phyloP scores from a whole-genome alignment of 129 eudicot genomes.

The Helianthus annuus region DNA sequence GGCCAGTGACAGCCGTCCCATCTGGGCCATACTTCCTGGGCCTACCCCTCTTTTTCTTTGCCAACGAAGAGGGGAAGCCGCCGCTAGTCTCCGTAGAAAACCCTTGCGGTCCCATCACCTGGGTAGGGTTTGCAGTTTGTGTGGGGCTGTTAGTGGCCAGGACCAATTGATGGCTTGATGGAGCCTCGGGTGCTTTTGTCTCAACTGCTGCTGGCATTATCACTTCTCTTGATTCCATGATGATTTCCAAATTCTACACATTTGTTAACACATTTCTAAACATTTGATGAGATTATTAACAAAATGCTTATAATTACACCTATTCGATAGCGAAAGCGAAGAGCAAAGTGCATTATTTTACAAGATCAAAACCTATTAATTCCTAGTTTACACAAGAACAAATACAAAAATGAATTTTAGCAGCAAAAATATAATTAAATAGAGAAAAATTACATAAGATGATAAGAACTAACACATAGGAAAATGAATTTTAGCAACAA shows the following conservation, averaged over 20 bases:
- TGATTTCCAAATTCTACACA: constrained; percentile 17
- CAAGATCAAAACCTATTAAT: not conserved
- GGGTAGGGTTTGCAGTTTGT: constrained; percentile 18
- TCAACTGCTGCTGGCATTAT: constrained; percentile 46
- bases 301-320: too few species aligned
- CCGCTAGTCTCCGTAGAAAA: constrained; percentile 27
- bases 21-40: constrained; percentile 76
- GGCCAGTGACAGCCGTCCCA: constrained; percentile 34
- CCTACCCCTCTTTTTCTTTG: constrained; percentile 82
- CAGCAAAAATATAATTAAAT: not conserved
- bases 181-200: constrained; percentile 42
- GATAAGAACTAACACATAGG: not conserved
- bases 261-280: too few species aligned
- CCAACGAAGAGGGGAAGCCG: constrained; percentile 32
- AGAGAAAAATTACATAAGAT: not conserved
- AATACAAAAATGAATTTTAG: not conserved
- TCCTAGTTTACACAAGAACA: not conserved
- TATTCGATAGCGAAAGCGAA: too few species aligned
- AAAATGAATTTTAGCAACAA: not conserved
- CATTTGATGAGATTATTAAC: too few species aligned
- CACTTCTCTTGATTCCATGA: constrained; percentile 60
- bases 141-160: constrained; percentile 41
- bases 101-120: constrained; percentile 17
- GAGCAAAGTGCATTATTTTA: not conserved
- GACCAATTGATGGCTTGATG: constrained; percentile 56